Conservation (phyloP, 2,329 filamentous ascomycete genomes). For the Fusarium zealandicum region DNA sequence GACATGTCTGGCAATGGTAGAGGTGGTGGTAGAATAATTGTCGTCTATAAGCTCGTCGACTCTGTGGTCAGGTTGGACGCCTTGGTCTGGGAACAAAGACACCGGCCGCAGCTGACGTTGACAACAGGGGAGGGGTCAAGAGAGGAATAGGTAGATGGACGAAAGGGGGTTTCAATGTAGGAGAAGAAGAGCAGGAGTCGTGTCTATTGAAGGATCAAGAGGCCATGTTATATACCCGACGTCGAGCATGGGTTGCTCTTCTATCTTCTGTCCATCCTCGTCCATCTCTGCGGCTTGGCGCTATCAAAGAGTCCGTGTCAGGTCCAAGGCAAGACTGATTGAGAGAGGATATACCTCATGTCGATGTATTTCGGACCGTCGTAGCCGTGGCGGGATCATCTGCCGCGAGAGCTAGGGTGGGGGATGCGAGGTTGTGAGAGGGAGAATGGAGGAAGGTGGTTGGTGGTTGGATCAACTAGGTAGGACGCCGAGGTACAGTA, state of each 20-base stretch:
- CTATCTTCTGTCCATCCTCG: slow-evolving; percentile 10
- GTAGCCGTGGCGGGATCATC: slow-evolving; percentile 54
- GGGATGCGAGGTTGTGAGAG: slow-evolving; percentile 27
- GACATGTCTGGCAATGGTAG: slow-evolving; percentile 30
- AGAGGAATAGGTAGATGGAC: not conserved
- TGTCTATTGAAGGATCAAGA: slow-evolving; percentile 20
- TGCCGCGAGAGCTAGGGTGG: slow-evolving; percentile 33
- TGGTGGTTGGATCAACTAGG: slow-evolving; percentile 5
- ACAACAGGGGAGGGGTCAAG: not conserved
- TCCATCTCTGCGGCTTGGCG: slow-evolving; percentile 24
- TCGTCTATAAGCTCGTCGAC: slow-evolving; percentile 5
- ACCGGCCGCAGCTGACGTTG: slow-evolving; percentile 4
- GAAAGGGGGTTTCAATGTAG: slow-evolving; percentile 6
- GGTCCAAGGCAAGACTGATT: slow-evolving; percentile 10
- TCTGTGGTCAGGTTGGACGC: slow-evolving; percentile 2
- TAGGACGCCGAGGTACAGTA: slow-evolving; percentile 13
- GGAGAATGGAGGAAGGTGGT: slow-evolving; percentile 12
- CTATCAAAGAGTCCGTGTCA: slow-evolving; percentile 11
- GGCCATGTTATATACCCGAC: slow-evolving; percentile 39
- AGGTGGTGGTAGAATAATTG: not conserved
- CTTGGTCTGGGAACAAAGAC: slow-evolving; percentile 5
- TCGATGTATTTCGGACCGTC: slow-evolving; percentile 55
- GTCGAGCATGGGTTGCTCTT: slow-evolving; percentile 29
- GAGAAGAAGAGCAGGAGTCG: slow-evolving; percentile 1
- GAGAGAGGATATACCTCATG: slow-evolving; percentile 25